These are phyloP conservation scores for Dioscorea cayenensis DNA, from an alignment of 116 monocot genomes.

Conservation along the genomic window DNA sequence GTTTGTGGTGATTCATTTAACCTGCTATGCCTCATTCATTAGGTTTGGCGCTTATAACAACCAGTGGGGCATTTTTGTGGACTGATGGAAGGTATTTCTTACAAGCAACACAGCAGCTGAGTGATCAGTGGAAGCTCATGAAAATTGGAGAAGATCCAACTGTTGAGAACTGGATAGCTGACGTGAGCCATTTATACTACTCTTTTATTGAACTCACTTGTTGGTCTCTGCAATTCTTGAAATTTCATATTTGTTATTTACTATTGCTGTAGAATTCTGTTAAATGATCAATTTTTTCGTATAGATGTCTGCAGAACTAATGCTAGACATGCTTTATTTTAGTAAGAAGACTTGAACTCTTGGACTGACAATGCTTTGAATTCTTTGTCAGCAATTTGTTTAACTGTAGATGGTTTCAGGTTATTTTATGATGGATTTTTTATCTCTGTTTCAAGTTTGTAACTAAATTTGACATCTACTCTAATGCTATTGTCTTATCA, in stretches of 20 bases:
- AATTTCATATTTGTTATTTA: not conserved
- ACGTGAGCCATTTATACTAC: slow-evolving; percentile 36
- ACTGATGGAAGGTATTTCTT: slow-evolving; percentile 97
- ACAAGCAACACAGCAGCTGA: slow-evolving; percentile 78
- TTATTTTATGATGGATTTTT: not conserved
- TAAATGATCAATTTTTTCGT: not conserved
- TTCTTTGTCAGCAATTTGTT: not conserved
- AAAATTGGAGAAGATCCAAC: slow-evolving; percentile 70
- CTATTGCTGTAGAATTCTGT: not conserved
- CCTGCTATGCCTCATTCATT: not conserved
- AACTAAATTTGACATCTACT: not conserved
- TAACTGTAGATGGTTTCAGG: not conserved
- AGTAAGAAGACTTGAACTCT: not conserved
- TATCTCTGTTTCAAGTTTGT: not conserved
- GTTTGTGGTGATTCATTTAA: not conserved
- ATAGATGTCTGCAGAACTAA: not conserved
- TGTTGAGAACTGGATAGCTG: slow-evolving; percentile 81
- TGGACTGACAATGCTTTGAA: not conserved
- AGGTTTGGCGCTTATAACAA: slow-evolving; percentile 93
- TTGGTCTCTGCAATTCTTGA: not conserved
- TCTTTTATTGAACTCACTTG: not conserved
- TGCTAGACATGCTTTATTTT: not conserved
- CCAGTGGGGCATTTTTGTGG: slow-evolving; percentile 82
- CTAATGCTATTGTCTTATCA: slow-evolving; percentile 16
- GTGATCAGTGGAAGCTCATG: slow-evolving; percentile 92